These are phyloP conservation scores for Pichia exigua DNA, from an alignment of 805 yeast genomes.

Conservation along the genomic window DNA sequence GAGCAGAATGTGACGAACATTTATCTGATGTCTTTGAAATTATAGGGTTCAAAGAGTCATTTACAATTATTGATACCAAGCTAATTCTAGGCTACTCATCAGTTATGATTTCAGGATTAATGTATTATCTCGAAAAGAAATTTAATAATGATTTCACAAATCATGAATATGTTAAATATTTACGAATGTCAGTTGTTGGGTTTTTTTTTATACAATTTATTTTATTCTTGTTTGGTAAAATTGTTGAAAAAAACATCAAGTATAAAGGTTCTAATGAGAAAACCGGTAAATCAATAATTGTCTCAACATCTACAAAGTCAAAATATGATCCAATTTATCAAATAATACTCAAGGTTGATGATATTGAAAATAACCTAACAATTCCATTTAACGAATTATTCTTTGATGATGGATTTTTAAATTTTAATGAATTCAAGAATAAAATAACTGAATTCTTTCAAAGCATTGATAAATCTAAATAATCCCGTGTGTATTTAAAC, in stretches of 20 bases:
- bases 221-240: slow-evolving; percentile 29
- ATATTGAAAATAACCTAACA: slow-evolving; percentile 12
- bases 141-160: slow-evolving; percentile 35
- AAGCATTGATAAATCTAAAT: slow-evolving; percentile 18
- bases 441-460: slow-evolving; percentile 19
- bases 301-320: slow-evolving; percentile 31
- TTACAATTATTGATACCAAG: slow-evolving; percentile 37
- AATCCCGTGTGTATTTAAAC: slow-evolving; percentile 7
- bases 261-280: slow-evolving; percentile 35
- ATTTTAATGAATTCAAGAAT: slow-evolving; percentile 27
- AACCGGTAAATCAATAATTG: slow-evolving; percentile 27
- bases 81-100: slow-evolving; percentile 42
- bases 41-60: slow-evolving; percentile 42
- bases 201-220: slow-evolving; percentile 33
- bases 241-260: slow-evolving; percentile 36
- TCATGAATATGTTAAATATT: slow-evolving; percentile 26
- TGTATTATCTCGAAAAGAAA: slow-evolving; percentile 44
- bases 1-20: slow-evolving; percentile 43
- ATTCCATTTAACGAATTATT: slow-evolving; percentile 37
- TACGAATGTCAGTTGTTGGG: slow-evolving; percentile 29
- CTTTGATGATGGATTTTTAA: slow-evolving; percentile 39
- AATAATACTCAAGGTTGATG: slow-evolving; percentile 28
- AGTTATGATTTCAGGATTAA: slow-evolving; percentile 37
- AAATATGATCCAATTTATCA: slow-evolving; percentile 40
- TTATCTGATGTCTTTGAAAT: slow-evolving; percentile 33